Base-by-base conservation (phyloP, 192 early-diverging fungal species). In the Gonapodya sp. region DNA sequence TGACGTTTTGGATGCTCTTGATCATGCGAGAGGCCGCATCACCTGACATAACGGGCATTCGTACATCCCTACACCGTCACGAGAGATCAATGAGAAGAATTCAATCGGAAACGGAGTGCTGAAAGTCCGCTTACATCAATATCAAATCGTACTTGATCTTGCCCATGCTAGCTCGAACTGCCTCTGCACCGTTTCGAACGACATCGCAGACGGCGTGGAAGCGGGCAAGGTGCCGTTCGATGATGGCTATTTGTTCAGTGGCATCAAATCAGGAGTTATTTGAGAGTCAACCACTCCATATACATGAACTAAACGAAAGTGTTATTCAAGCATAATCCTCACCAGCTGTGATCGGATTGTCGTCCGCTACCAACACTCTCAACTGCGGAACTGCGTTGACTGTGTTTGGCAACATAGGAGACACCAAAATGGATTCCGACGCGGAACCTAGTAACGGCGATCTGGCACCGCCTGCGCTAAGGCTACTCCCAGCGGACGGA, bases 91-190 rank as follows among this genome's bases (percentile, higher is more conserved):
- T 18, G 64, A 80, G 30, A 35, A 35, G 37, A 31, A 37, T 64
- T 64, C 46, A 16, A 8, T 64, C 46, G 46, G 74, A 80, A 14
- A 88, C 89, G 89, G 93, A 96, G 93, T 88, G 36, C 96, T 93
- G n/a, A 96, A 96, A 94, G 97, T 96, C 8, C 18, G 94, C 92
- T 80, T 95, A 94, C 94, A 96, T 95, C 81, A 98, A 97, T 77
- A 98, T 96, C 35, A 95, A 87, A 81, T 97, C 95, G 86, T 95
- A 98, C 81, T 91, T 93, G 34, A 96, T 91, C 78, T 93, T 90
- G 0, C 95, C 96, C 89, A 96, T 93, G 0, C 94, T 94, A 78
- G 92, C 94, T 73, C 94, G 92, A 80, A 97, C 89, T 0, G 95
- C 96, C 83, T 97, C 94, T 1, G 93, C 96, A 33, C 96, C 96